Conservation (phyloP, 306 rosid genomes). For the Cucumis melo region DNA sequence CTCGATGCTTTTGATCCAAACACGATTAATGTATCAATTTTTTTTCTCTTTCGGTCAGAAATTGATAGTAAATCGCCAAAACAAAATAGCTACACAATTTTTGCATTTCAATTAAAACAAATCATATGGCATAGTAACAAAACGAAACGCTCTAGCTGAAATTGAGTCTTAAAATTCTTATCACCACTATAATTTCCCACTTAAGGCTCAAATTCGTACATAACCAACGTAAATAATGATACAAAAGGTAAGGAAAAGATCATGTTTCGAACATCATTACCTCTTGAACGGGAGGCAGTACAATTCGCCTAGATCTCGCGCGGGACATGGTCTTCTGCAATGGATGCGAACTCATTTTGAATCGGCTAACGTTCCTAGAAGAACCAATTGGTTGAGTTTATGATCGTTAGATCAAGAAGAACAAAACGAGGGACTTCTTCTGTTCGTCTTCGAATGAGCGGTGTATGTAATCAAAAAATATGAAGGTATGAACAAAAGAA, state of each 20-base stretch:
- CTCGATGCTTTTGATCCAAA: neutral
- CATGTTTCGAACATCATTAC: neutral
- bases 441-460: neutral
- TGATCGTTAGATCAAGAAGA: neutral
- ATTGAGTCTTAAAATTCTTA: neutral
- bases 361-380: neutral
- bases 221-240: neutral
- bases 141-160: neutral
- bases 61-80: neutral
- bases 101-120: neutral
- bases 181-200: neutral
- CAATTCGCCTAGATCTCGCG: slow-evolving; percentile 1
- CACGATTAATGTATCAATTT: neutral
- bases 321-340: slow-evolving; percentile 9
- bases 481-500: neutral
- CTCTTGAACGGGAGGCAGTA: slow-evolving; percentile 7
- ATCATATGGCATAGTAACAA: neutral
- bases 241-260: neutral
- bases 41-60: neutral
- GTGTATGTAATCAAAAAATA: neutral
- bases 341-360: neutral
- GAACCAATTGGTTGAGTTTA: neutral
- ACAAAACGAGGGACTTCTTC: neutral
- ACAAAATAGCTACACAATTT: neutral
- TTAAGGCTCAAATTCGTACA: neutral